Conservation (phyloP, 805 yeast species). For the Tetrapisispora nanseiensis region DNA sequence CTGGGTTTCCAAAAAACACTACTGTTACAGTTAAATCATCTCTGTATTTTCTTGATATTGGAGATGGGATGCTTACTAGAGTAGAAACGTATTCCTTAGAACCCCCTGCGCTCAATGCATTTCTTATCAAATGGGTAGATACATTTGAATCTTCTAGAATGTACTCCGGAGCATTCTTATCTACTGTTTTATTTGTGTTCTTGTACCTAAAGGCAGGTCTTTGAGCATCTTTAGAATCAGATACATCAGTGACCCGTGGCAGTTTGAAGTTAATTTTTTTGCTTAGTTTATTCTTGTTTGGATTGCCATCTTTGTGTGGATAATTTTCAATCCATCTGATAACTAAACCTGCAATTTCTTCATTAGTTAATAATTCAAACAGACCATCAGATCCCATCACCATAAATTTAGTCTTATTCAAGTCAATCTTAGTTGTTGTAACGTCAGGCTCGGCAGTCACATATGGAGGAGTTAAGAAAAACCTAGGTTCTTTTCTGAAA, state of each 20-base stretch:
- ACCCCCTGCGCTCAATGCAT: conserved; percentile 85
- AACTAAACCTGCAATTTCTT: conserved; percentile 85
- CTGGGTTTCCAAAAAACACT: conserved; percentile 67
- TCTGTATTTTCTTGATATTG: conserved; percentile 82
- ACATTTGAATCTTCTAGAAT: conserved; percentile 77
- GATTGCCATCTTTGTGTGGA: conserved; percentile 6
- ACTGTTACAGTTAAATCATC: conserved; percentile 96
- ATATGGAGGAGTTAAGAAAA: conserved; percentile 83
- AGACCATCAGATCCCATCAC: conserved; percentile 93
- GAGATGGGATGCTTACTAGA: conserved; percentile 83
- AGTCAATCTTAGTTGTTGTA: conserved; percentile 66
- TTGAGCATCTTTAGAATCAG: conserved; percentile 44
- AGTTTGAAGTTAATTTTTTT: conserved; percentile 29
- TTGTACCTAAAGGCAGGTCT: conserved; percentile 68
- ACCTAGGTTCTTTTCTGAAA: conserved; percentile 66
- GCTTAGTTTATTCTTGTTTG: conserved; percentile 9
- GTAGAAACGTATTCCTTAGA: conserved; percentile 80
- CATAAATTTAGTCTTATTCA: conserved; percentile 63
- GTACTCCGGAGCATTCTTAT: conserved; percentile 31
- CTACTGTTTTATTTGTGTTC: conserved; percentile 15
- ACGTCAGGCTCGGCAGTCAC: conserved; percentile 95
- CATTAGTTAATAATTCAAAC: conserved; percentile 83
- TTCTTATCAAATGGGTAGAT: conserved; percentile 86
- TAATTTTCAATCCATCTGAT: conserved; percentile 85
- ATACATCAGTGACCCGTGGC: conserved; percentile 55